These are phyloP conservation scores for Metroxylon sagu DNA, from an alignment of 176 grass and related monocot species.

Conservation along the genomic window DNA sequence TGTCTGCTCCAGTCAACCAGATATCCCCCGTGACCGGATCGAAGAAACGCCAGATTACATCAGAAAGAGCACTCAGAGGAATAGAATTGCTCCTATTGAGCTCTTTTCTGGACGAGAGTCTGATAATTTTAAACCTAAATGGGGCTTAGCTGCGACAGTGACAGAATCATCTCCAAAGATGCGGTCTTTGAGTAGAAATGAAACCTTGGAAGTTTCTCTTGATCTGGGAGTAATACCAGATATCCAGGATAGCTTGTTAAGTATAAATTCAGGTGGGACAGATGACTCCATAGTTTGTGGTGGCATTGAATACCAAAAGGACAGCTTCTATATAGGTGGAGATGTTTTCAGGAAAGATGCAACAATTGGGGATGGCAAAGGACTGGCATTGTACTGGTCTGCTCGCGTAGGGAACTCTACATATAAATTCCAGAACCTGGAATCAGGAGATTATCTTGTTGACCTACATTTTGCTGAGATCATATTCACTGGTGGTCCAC, in stretches of 20 bases:
- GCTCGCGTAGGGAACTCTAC: slow-evolving; percentile 26
- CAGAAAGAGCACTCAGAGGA: slow-evolving; percentile 31
- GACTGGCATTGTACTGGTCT: slow-evolving; percentile 17
- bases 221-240: neutral
- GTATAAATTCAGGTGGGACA: slow-evolving; percentile 5
- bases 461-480: slow-evolving; percentile 45
- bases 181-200: neutral
- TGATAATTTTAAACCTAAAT: neutral
- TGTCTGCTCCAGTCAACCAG: slow-evolving; percentile 3
- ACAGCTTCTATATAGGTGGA: slow-evolving; percentile 23
- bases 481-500: slow-evolving; percentile 20
- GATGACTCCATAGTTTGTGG: neutral
- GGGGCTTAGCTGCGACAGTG: too few relatives aligned
- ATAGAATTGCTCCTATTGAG: slow-evolving; percentile 45
- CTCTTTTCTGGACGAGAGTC: slow-evolving; percentile 38
- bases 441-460: slow-evolving; percentile 28
- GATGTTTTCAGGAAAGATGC: slow-evolving; percentile 11
- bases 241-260: neutral
- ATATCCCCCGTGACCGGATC: slow-evolving; percentile 22
- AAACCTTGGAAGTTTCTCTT: neutral
- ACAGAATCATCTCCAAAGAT: neutral
- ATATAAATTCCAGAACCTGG: slow-evolving; percentile 20
- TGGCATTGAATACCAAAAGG: neutral
- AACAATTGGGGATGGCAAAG: slow-evolving; percentile 14
- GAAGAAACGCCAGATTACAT: slow-evolving; percentile 78